Evolutionary conservation across 2,329 filamentous ascomycete species (phyloP), one percentile per base, ranked within the genome.

Genomic region (Teratosphaeria epicoccoides): DNA sequence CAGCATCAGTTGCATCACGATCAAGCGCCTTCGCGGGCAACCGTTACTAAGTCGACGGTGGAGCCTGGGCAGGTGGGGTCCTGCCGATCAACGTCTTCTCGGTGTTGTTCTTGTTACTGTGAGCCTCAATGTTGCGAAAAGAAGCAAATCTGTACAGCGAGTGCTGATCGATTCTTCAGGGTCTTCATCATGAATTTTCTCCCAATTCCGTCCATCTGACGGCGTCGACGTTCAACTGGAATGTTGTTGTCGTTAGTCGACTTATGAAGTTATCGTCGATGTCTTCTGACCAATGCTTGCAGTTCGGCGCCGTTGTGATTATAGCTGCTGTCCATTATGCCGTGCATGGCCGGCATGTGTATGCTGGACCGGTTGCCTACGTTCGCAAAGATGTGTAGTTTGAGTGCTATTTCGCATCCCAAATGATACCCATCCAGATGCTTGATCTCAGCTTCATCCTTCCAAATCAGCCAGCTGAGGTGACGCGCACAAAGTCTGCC

Each of bases 121-220:
- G 33, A 17, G 33, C 20, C n/a, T 20, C n/a, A 6, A 20, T 17
- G 6, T 6, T 4, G 10, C 12, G 26, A 6, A 10, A 28, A 7
- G 20, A 17, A 17, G 14, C 17, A 20, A 9, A 17, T 4, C n/a
- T 20, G n/a, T 40, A 9, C 14, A 17, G 14, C 10, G 17, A 6
- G 20, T 20, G 33, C 33, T 40, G 33, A 40, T 40, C 4, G n/a
- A 5, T 17, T 5, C 33, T 4, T 7, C n/a, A 40, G 33, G 9
- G 33, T 73, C 3, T 70, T 76, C 50, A 66, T 77, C 52, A 75
- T 77, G 57, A 67, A 68, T 45, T 76, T 76, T 55, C 78, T 76
- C 61, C 76, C 76, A 0, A 56, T 65, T 0, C 54, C 56, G 2
- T 61, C 65, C 22, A 58, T 63, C 1, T 73, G 2, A 69, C 63